Percentiles rank a stretch among this genome's conserved stretches.
Conservation (phyloP, 208 protist species). For the Trichomonas tenax region DNA sequence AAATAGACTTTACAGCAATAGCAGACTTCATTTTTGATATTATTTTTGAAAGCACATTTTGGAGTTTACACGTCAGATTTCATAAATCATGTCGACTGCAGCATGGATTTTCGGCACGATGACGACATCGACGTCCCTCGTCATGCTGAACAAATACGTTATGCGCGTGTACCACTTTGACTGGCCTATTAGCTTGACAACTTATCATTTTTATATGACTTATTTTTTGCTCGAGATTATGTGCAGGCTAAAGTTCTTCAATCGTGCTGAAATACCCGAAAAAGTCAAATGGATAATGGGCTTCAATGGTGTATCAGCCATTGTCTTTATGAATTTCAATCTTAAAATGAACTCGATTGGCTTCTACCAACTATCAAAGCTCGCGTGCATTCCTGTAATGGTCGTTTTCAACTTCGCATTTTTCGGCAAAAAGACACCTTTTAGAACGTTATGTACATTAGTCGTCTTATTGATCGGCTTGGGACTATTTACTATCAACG, state of each 20-base stretch:
- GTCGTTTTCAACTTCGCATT: neutral
- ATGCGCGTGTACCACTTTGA: neutral
- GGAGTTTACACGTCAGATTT: no score
- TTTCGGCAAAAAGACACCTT: neutral
- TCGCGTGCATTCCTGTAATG: neutral
- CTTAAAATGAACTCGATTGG: neutral
- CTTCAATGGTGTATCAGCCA: neutral
- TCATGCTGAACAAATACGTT: neutral
- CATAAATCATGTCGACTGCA: no score
- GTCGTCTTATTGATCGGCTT: neutral
- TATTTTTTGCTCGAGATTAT: neutral
- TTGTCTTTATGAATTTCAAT: neutral
- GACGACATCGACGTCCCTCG: neutral
- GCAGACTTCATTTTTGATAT: no score
- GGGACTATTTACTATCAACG: neutral
- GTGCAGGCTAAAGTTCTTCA: neutral
- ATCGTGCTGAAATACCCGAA: neutral
- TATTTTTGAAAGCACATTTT: no score
- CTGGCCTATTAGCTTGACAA: neutral
- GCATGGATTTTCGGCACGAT: neutral
- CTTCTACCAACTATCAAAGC: constrained; percentile 2
- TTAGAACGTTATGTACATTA: neutral
- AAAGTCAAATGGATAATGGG: neutral
- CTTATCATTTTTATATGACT: neutral
- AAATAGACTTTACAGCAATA: no score